Base-by-base conservation (phyloP, 2,329 filamentous ascomycete species). In the Stagonosporopsis chrysanthemi region DNA sequence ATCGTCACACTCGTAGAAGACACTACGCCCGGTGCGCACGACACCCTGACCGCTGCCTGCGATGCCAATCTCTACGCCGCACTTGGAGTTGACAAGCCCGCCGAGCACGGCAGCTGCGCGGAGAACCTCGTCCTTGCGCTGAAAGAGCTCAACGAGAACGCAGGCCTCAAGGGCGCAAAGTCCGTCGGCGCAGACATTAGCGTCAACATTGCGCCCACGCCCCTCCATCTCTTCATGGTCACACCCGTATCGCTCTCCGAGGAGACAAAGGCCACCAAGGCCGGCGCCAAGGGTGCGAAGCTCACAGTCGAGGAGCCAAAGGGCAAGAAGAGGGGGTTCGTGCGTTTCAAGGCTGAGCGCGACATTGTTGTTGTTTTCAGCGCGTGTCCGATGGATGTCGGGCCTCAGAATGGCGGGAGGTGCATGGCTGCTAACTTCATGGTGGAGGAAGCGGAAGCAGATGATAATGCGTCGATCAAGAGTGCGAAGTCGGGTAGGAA, bases 101-200 rank as follows among this genome's bases (percentile, higher is more conserved):
- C 76, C 26, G 74, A 81, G 51, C 80, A 82, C 59, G 79, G 80
- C 23, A 77, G 72, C 29, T 82, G 80, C 64, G 80, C 80, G 0
- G 79, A 81, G 66, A 82, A 82, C 61, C 74, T 82, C 4, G 79
- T 82, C 1, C 74, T 82, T 6, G 80, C 80, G 7, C 72, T 82
- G 24, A 79, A 80, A 49, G 78, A 82, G 57, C 65, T 82, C 31
- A 82, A 82, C 65, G 77, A 79, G 58, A 74, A 75, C 17, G 77
- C 78, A 6, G 80, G 80, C 0, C 65, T 82, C 19, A 80, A 80
- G 53, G 80, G 80, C 15, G 70, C 78, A 1, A 79, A 79, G 52
- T 77, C 76, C 22, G 73, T 82, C 3, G 80, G 80, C 23, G 78
- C 80, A 6, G 79, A 81, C 19, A 78, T 82, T 36, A 80, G 78